Percentiles rank a stretch among this genome's conserved stretches.
Evolutionary conservation across 2,329 filamentous ascomycete species (phyloP).

Genomic region (Colletotrichum chlorophyti): DNA sequence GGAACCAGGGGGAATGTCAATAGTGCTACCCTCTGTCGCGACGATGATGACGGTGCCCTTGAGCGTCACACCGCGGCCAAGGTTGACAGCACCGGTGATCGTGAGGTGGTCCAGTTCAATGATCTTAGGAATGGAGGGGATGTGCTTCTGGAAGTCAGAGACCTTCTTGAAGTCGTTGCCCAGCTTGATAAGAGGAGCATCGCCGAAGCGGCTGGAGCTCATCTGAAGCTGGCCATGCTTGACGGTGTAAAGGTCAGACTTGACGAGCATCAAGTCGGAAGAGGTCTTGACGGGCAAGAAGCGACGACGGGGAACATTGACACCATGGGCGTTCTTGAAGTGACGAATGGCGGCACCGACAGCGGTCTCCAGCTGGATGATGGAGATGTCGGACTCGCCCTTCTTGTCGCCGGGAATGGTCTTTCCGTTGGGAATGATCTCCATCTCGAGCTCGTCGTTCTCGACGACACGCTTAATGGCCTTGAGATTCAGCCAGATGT

Average conservation of each 20-base stretch:
- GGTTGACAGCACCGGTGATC: conserved; percentile 96
- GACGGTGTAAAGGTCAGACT: conserved; percentile 98
- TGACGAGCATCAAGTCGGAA: conserved; percentile 99
- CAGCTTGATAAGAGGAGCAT: conserved; percentile 97
- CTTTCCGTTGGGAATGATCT: conserved; percentile 99
- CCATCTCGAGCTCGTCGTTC: conserved; percentile 98
- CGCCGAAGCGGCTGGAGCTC: conserved; percentile 94
- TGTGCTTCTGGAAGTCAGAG: conserved; percentile 91
- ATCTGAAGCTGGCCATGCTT: conserved; percentile 98
- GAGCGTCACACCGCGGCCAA: conserved; percentile 91
- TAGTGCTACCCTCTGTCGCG: conserved; percentile 95
- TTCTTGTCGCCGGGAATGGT: conserved; percentile 99
- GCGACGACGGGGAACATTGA: conserved; percentile 95
- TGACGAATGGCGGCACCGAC: conserved; percentile 98
- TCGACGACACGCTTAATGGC: conserved; percentile 99
- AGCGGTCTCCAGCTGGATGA: conserved; percentile 97
- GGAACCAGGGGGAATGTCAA: conserved; percentile 95
- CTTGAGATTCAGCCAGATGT: conserved; percentile 99
- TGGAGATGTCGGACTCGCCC: conserved; percentile 97
- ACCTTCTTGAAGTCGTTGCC: conserved; percentile 99
- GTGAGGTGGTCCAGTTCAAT: conserved; percentile 94
- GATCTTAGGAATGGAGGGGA: conserved; percentile 87
- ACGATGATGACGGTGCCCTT: conserved; percentile 99
- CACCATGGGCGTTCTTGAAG: conserved; percentile 98
- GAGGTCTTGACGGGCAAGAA: conserved; percentile 99